phyloP scores from a whole-genome alignment of 345 rosid species.

The Rhizophora mangle region DNA sequence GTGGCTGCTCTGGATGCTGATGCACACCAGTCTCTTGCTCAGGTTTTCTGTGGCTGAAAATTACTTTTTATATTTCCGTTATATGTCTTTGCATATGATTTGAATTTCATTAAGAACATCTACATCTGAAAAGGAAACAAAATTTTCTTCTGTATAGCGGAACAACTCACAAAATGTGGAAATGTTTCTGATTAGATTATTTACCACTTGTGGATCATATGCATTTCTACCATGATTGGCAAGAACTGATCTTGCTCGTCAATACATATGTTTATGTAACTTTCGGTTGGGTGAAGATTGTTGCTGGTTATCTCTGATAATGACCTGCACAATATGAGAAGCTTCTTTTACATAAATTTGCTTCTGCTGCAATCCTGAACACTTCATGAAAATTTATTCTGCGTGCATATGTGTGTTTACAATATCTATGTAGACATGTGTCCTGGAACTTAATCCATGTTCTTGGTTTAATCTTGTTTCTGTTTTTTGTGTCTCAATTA shows the following conservation, averaged over 20 bases:
- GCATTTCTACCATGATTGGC: conserved; percentile 1
- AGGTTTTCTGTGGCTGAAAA: conserved; percentile 46
- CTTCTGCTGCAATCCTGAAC: no score
- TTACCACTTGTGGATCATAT: background rate
- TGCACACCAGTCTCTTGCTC: conserved; percentile 88
- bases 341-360: background rate
- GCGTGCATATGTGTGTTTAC: background rate
- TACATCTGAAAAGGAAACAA: no score
- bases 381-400: no score
- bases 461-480: background rate
- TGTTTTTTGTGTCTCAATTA: background rate
- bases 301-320: background rate
- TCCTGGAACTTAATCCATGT: background rate
- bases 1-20: conserved; percentile 98
- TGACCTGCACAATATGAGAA: background rate
- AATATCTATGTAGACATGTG: background rate
- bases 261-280: background rate
- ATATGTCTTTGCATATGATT: background rate
- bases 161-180: no score
- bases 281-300: background rate
- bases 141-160: no score
- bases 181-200: no score
- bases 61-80: background rate
- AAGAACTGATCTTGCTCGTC: background rate
- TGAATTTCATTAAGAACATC: no score